These are phyloP conservation scores for Paecilomyces niveus DNA, from an alignment of 2,329 filamentous ascomycete species.

Conservation along the genomic window DNA sequence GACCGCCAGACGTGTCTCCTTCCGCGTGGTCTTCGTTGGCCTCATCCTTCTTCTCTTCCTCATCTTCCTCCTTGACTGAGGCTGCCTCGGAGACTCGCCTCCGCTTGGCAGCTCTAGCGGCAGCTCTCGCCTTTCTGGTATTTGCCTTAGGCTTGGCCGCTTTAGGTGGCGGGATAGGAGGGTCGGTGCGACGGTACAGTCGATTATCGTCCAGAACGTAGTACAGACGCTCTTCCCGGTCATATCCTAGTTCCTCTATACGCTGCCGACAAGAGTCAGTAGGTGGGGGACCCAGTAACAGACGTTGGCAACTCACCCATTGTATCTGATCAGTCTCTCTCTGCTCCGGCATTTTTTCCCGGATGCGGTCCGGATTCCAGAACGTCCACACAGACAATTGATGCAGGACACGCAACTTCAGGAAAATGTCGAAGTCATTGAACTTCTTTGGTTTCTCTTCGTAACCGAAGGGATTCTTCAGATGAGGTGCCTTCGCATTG, in stretches of 20 bases:
- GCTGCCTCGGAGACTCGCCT: conserved; percentile 45
- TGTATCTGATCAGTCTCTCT: conserved; percentile 71
- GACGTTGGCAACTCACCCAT: conserved; percentile 57
- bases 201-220: conserved; percentile 91
- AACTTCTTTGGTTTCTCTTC: conserved; percentile 69
- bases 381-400: conserved; percentile 87
- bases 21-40: conserved; percentile 30
- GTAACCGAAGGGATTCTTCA: conserved; percentile 76
- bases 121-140: conserved; percentile 58
- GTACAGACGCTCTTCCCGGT: conserved; percentile 77
- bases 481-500: conserved; percentile 63
- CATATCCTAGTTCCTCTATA: conserved; percentile 60
- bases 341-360: conserved; percentile 77
- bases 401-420: conserved; percentile 72
- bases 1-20: conserved; percentile 64
- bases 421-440: conserved; percentile 71
- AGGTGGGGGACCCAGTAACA: not conserved
- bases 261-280: conserved; percentile 30
- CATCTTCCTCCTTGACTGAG: conserved; percentile 35
- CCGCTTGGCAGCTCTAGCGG: conserved; percentile 63
- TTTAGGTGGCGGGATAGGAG: conserved; percentile 52
- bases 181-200: conserved; percentile 80
- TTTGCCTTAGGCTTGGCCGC: conserved; percentile 57
- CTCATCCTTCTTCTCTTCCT: conserved; percentile 29
- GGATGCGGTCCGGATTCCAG: conserved; percentile 76